A percentile compares a stretch with the other conserved stretches of the same genome.
These are phyloP conservation scores for Populus hybrid DNA, from an alignment of 441 rosid genomes.

Conservation along the genomic window DNA sequence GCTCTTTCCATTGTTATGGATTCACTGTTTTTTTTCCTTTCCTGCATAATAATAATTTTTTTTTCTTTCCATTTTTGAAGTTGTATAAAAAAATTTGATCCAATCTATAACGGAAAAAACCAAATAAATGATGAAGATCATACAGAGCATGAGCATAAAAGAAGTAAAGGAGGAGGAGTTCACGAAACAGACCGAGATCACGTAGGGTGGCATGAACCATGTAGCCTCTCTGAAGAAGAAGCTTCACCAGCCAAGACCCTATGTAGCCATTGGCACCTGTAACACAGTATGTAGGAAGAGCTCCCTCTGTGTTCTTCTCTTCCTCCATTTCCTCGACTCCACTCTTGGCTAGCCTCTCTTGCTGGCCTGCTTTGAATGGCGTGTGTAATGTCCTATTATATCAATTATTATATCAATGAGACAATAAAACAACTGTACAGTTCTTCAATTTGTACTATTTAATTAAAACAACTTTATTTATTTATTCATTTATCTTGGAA, in stretches of 20 bases:
- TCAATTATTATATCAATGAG: no score
- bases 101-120: no score
- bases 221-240: slow-evolving; percentile 59
- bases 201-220: slow-evolving; percentile 73
- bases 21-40: no score
- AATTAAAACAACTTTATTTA: no score
- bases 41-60: no score
- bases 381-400: neutral
- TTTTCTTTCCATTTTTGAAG: no score
- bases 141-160: neutral
- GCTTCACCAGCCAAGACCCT: slow-evolving; percentile 76
- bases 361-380: neutral
- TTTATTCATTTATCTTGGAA: no score
- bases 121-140: neutral
- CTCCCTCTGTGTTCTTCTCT: slow-evolving; percentile 15
- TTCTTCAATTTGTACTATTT: no score
- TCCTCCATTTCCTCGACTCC: slow-evolving; percentile 7
- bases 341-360: neutral
- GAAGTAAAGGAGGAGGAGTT: neutral
- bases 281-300: slow-evolving; percentile 53
- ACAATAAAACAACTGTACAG: no score
- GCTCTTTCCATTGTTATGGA: no score
- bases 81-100: no score
- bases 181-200: slow-evolving; percentile 37
- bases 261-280: slow-evolving; percentile 79